Base-by-base conservation (phyloP, 192 early-diverging fungal species). In the Backusella sp. region DNA sequence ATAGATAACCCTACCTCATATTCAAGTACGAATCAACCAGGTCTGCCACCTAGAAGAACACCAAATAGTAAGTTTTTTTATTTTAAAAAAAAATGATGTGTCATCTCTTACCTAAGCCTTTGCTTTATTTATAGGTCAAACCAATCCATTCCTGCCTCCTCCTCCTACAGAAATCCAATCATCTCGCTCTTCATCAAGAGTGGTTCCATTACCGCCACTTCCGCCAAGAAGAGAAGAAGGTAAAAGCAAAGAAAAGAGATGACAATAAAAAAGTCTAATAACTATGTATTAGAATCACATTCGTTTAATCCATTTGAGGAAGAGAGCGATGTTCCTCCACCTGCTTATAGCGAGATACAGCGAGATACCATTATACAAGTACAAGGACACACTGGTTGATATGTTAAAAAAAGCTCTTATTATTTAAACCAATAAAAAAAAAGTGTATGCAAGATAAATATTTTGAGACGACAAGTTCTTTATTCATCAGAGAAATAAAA, bases 271-370 rank as follows among this genome's bases (percentile, higher is more conserved):
- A 26, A 26, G 26, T 3, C 23, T 49, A 49, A 49, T 17, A 6
- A 1, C n/a, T 17, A 4, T 6, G 4, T 17, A 19, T 0, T 49
- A 49, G 46, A 59, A 4, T 11, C n/a, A 23, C 56, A 12, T 26
- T 68, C 67, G 35, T 68, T 41, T 68, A 68, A 68, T 36, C 67
- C 67, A 1, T 68, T 68, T 68, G 67, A 68, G n/a, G 67, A 68
- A 68, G 56, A 59, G n/a, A 23, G 26, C 19, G 67, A 68, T 37
- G 19, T 36, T 21, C 67, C 67, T 68, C 67, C 67, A 19, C 67
- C 67, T 21, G 67, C 67, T 11, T 68, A 68, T 21, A 68, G 34
- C 35, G 67, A 68, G n/a, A 68, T 68, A 9, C 67, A 68, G 23
- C 39, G 36, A 68, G 67, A 68, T 68, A 68, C 67, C 15, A 6